phyloP scores from a whole-genome alignment of 768 basidiomycete genomes.

The Lyophyllum semitale region DNA sequence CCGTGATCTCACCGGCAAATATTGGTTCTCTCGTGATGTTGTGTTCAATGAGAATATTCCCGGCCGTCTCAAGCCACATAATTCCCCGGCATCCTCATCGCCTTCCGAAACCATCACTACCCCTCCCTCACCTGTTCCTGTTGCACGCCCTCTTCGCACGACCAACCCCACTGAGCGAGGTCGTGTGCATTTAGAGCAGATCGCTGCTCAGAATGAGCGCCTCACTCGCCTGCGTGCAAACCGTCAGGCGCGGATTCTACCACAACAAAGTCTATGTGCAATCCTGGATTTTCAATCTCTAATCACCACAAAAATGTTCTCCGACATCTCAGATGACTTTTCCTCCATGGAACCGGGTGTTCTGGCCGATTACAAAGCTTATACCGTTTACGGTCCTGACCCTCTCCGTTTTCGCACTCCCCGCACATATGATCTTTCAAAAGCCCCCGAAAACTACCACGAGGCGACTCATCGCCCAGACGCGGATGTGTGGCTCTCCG shows the following conservation, averaged over 20 bases:
- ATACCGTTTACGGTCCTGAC: neutral
- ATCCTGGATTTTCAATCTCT: neutral
- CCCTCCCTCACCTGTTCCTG: neutral
- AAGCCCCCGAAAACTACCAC: slow-evolving; percentile 16
- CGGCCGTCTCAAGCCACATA: neutral
- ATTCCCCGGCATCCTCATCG: neutral
- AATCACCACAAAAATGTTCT: neutral
- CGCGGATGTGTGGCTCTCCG: slow-evolving; percentile 21
- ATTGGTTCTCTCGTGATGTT: neutral
- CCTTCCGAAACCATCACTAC: neutral
- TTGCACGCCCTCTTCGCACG: neutral
- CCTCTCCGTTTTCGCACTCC: neutral
- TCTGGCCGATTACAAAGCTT: neutral
- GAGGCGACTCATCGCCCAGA: slow-evolving; percentile 22
- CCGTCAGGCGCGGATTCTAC: neutral
- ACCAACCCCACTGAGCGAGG: neutral
- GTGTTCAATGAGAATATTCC: no score
- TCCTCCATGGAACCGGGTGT: neutral
- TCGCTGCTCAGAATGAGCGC: neutral
- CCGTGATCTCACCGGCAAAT: neutral
- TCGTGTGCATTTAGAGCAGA: neutral
- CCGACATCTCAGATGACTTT: neutral
- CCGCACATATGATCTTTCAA: neutral
- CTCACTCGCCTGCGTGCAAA: neutral
- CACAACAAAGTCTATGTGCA: neutral